A percentile compares a stretch with the other conserved stretches of the same genome.
Evolutionary conservation across 1,139 yeast species (phyloP).

Genomic region (Geotrichum carabidarum): DNA sequence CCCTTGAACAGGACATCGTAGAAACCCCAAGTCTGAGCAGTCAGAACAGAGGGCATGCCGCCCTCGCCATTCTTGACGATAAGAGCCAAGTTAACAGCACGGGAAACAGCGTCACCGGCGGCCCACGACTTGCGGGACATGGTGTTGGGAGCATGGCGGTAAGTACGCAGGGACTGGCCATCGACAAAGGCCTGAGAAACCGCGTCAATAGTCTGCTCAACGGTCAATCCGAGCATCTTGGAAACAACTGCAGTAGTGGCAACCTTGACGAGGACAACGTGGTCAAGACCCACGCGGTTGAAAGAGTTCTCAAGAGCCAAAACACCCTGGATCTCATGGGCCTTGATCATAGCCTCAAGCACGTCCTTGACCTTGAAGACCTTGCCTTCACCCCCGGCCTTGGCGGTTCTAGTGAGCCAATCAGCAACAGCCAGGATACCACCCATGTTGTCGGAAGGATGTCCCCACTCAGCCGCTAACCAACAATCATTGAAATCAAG

Average conservation of each 20-base stretch:
- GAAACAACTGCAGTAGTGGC: slow-evolving; percentile 59
- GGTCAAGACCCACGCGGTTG: slow-evolving; percentile 57
- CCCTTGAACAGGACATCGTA: slow-evolving; percentile 55
- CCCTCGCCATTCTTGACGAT: slow-evolving; percentile 50
- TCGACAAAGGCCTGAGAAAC: slow-evolving; percentile 57
- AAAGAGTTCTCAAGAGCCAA: slow-evolving; percentile 55
- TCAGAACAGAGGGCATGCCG: slow-evolving; percentile 54
- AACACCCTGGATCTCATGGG: slow-evolving; percentile 58
- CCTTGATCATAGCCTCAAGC: slow-evolving; percentile 53
- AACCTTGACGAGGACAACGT: slow-evolving; percentile 54
- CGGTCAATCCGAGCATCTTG: slow-evolving; percentile 46
- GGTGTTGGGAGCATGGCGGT: slow-evolving; percentile 60
- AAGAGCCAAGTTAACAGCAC: slow-evolving; percentile 53
- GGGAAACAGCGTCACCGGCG: slow-evolving; percentile 58
- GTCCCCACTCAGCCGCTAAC: slow-evolving; percentile 66
- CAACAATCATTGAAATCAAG: slow-evolving; percentile 58
- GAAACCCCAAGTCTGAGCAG: slow-evolving; percentile 58
- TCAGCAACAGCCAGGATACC: slow-evolving; percentile 57
- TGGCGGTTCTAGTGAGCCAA: slow-evolving; percentile 47
- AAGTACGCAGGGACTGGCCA: slow-evolving; percentile 54
- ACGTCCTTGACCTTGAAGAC: slow-evolving; percentile 47
- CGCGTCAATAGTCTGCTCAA: slow-evolving; percentile 52
- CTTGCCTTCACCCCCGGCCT: slow-evolving; percentile 42
- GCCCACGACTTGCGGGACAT: slow-evolving; percentile 63
- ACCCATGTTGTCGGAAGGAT: slow-evolving; percentile 56